phyloP scores from a whole-genome alignment of 139 green algal species.

The Chlorella ohadii region DNA sequence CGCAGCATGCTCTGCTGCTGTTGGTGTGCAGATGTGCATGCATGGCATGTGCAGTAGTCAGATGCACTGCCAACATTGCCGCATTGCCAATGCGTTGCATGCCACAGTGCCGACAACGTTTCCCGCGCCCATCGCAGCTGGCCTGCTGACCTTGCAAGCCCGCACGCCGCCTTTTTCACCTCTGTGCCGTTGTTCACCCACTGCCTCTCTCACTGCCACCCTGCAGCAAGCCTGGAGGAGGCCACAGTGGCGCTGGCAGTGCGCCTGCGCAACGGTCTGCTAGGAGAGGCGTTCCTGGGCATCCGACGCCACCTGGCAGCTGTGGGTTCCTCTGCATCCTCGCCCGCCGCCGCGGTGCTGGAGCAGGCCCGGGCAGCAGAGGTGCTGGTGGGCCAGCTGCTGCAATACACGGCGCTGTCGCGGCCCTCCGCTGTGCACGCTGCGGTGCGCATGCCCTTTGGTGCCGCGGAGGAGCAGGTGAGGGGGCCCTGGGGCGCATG shows the following conservation, averaged over 20 bases:
- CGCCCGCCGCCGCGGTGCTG: background rate
- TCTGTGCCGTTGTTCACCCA: too few species aligned
- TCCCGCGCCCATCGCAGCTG: too few species aligned
- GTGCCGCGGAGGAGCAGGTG: constrained; percentile 44
- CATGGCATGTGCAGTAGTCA: too few species aligned
- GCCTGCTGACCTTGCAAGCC: too few species aligned
- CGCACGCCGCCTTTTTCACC: too few species aligned
- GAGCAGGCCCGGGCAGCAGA: background rate
- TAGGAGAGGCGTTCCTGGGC: constrained; percentile 47
- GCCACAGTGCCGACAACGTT: too few species aligned
- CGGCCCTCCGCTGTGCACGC: constrained; percentile 30
- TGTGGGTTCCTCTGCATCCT: background rate
- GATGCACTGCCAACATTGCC: too few species aligned
- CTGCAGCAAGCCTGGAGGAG: constrained; percentile 15
- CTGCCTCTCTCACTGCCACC: background rate
- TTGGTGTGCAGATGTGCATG: too few species aligned
- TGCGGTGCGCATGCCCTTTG: constrained; percentile 41
- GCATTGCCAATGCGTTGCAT: too few species aligned
- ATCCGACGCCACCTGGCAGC: constrained; percentile 2
- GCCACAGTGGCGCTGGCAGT: constrained; percentile 32
- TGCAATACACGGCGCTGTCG: constrained; percentile 15
- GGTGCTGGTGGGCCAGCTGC: constrained; percentile 39
- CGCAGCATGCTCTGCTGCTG: background rate
- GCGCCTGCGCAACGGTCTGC: constrained; percentile 39
- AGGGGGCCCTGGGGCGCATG: background rate